Conservation (phyloP, 2,329 filamentous ascomycete species). For the Myriangium duriaei region DNA sequence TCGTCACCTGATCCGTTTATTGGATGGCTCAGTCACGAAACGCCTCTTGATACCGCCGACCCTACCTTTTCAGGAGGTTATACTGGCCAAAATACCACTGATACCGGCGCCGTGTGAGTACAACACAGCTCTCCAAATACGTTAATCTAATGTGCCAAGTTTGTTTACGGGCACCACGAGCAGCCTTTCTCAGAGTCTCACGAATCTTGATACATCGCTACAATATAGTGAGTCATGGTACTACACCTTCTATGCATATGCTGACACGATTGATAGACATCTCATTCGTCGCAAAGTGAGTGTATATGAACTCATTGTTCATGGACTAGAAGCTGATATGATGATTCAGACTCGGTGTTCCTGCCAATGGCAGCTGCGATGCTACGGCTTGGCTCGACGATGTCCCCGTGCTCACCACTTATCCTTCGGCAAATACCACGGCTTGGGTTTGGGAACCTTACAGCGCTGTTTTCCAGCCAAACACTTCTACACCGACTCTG, state of each 20-base stretch:
- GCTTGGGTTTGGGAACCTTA: too few species aligned
- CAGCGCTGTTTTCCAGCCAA: background rate
- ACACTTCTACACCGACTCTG: background rate
- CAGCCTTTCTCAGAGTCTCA: background rate
- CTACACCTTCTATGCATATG: too few species aligned
- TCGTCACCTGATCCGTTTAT: background rate
- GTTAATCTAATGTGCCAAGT: background rate
- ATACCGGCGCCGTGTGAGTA: background rate
- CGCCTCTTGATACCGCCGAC: background rate
- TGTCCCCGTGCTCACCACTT: background rate
- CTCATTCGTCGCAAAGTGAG: too few species aligned
- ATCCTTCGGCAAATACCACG: background rate
- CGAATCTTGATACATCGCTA: background rate
- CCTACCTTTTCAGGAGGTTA: background rate
- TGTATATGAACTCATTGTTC: too few species aligned
- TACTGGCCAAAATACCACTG: background rate
- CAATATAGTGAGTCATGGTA: background rate
- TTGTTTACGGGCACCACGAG: background rate
- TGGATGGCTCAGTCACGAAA: background rate
- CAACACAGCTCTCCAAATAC: too few species aligned
- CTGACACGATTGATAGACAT: too few species aligned
- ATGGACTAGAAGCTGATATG: too few species aligned
- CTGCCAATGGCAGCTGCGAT: background rate
- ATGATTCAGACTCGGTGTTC: too few species aligned
- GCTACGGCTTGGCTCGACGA: background rate